phyloP scores from a whole-genome alignment of 1,284 basidiomycete species.

The Laetiporus sulphureus region DNA sequence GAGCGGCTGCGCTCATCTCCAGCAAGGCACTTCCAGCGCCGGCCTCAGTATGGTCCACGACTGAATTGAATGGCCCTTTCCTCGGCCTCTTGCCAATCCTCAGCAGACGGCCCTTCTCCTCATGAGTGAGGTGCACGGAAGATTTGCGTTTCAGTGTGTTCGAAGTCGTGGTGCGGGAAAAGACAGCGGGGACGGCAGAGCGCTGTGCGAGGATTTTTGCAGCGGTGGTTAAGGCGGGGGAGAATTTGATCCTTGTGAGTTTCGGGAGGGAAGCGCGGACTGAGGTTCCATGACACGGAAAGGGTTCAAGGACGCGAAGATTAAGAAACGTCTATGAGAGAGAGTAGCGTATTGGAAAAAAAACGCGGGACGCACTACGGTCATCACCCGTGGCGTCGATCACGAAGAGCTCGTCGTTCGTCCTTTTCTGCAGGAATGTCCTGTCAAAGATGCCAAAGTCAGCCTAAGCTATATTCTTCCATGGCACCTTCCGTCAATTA shows the following conservation, averaged over 20 bases:
- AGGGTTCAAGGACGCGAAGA: too few species aligned
- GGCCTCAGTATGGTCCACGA: slow-evolving; percentile 57
- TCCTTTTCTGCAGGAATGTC: slow-evolving; percentile 53
- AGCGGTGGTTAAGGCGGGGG: slow-evolving; percentile 56
- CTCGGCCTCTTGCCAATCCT: slow-evolving; percentile 66
- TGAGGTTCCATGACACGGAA: too few species aligned
- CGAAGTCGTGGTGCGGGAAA: slow-evolving; percentile 34
- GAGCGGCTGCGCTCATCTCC: slow-evolving; percentile 60
- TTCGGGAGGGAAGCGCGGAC: slow-evolving; percentile 48
- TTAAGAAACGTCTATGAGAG: too few species aligned
- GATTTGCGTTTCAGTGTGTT: slow-evolving; percentile 26
- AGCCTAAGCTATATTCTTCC: too few species aligned
- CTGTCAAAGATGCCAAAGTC: too few species aligned
- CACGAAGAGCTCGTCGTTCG: slow-evolving; percentile 70
- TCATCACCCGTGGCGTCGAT: slow-evolving; percentile 79
- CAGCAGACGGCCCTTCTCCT: slow-evolving; percentile 71
- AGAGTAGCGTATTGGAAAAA: slow-evolving; percentile 33
- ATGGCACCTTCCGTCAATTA: too few species aligned
- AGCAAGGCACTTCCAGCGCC: slow-evolving; percentile 55
- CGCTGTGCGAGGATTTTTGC: slow-evolving; percentile 80
- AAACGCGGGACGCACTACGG: slow-evolving; percentile 36
- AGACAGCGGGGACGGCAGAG: slow-evolving; percentile 80
- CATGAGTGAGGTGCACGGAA: slow-evolving; percentile 42
- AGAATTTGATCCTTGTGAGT: slow-evolving; percentile 31
- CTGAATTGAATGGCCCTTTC: slow-evolving; percentile 64